Conservation (phyloP, 202 grass and related monocot species). For the Musa balbisiana region DNA sequence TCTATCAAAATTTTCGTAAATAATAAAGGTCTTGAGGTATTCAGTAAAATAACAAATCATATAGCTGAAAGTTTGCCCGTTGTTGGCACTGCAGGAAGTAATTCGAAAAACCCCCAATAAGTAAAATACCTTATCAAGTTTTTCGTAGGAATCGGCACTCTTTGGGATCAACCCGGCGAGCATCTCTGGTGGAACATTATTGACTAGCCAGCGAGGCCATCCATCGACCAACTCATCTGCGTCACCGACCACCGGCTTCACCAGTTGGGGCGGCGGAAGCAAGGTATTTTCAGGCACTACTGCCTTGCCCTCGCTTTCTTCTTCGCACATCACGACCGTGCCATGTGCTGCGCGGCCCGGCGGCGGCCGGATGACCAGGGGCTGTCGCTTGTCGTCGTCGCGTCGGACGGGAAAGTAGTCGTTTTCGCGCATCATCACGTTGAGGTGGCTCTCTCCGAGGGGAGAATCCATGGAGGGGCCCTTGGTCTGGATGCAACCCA, state of each 20-base stretch:
- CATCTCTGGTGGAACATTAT: constrained; percentile 39
- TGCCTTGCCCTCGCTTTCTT: background rate
- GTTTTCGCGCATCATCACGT: constrained; percentile 26
- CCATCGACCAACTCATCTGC: constrained; percentile 51
- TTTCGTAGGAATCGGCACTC: constrained; percentile 60
- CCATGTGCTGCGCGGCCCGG: no score
- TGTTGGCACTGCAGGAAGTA: no score
- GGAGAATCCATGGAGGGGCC: constrained; percentile 32
- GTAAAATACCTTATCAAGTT: constrained; percentile 43
- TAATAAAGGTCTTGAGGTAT: no score
- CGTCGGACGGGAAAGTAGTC: constrained; percentile 8
- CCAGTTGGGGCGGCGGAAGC: background rate
- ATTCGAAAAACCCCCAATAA: background rate
- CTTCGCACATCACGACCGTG: background rate
- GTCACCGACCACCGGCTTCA: background rate
- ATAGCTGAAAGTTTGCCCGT: no score
- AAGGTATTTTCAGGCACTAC: background rate
- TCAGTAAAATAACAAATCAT: no score
- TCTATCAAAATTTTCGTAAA: no score
- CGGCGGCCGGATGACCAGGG: background rate
- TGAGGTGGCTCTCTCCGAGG: constrained; percentile 25
- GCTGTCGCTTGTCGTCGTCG: constrained; percentile 8
- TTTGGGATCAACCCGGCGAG: constrained; percentile 41
- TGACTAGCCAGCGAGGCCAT: constrained; percentile 49
- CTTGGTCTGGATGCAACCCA: constrained; percentile 59